Base-by-base conservation (phyloP, 2,329 filamentous ascomycete genomes). In the Botrytis deweyae region DNA sequence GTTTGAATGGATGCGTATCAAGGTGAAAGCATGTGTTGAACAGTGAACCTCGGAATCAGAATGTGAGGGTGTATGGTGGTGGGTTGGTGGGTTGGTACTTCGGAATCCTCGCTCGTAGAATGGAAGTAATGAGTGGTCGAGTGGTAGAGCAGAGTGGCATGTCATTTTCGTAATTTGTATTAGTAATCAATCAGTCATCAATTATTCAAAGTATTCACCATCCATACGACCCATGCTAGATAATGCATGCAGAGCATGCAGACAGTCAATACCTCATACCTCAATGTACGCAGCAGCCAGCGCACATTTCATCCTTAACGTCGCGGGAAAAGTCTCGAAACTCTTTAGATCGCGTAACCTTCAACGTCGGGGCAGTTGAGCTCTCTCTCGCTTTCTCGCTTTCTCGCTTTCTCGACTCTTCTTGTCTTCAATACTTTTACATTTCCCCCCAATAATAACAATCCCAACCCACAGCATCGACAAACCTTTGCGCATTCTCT, bases 401-500 rank as follows among this genome's bases (percentile, higher is more conserved):
- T 14, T 52, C 52, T 58, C 14, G 14, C 52, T 18, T 16, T 58
- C 52, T 58, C 52, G n/a, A 29, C 52, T 18, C 52, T 33, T 29
- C 70, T 77, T 75, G 73, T 75, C 74, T 73, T 75, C 72, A 73
- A 42, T 72, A 67, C 16, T 46, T 44, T 22, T 40, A 59, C 10
- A 58, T 61, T 40, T 52, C 33, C 49, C 33, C n/a, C 52, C 65
- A 46, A 72, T 69, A 58, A 67, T 59, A 10, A 72, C 40, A 38
- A 59, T 72, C 69, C 25, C 44, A 36, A 33, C 33, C n/a, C n/a
- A 62, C 55, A 74, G 78, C 80, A 80, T 79, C 74, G 78, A 77
- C 71, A 78, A 73, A 75, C 75, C 79, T 81, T 78, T 79, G 78
- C 68, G 79, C 77, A 76, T 77, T 76, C 78, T 80, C 79, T 80